Percentiles rank a stretch among this genome's conserved stretches.
These are phyloP conservation scores for Canna indica DNA, from an alignment of 176 grass and related monocot species.

Conservation along the genomic window DNA sequence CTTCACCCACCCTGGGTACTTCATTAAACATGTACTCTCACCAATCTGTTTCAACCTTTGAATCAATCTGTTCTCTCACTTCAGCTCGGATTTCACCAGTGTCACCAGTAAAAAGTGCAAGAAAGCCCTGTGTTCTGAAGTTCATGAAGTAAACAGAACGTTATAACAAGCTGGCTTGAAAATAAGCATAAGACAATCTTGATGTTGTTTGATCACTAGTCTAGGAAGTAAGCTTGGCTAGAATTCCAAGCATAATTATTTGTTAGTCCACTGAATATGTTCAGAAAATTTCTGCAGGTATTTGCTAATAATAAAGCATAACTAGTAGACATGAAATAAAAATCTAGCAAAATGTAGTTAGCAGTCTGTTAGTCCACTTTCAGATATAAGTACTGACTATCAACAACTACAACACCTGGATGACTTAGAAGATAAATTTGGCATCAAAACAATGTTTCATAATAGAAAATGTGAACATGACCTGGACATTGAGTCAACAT, in stretches of 20 bases:
- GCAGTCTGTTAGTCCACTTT: too few species aligned
- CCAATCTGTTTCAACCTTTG: slow-evolving; percentile 89
- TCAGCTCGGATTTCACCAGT: slow-evolving; percentile 93
- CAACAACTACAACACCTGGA: too few species aligned
- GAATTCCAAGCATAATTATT: neutral
- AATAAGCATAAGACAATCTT: neutral
- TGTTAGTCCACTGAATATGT: neutral
- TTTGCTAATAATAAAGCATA: neutral
- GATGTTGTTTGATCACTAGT: neutral
- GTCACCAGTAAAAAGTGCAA: slow-evolving; percentile 90
- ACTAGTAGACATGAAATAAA: neutral
- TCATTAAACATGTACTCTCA: slow-evolving; percentile 94
- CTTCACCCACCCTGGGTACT: slow-evolving; percentile 36
- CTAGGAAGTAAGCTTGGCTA: neutral
- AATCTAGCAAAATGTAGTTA: too few species aligned
- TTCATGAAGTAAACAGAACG: slow-evolving; percentile 12
- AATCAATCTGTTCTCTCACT: slow-evolving; percentile 80
- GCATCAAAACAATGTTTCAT: too few species aligned
- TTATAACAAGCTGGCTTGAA: neutral
- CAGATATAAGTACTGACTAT: too few species aligned
- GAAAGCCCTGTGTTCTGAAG: slow-evolving; percentile 84
- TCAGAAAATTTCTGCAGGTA: neutral
- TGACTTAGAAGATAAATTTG: too few species aligned
- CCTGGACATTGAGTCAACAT: too few species aligned
- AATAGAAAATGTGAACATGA: too few species aligned